These are phyloP conservation scores for Pseudogymnoascus sp. DNA, from an alignment of 2,329 filamentous ascomycete species.

Conservation along the genomic window DNA sequence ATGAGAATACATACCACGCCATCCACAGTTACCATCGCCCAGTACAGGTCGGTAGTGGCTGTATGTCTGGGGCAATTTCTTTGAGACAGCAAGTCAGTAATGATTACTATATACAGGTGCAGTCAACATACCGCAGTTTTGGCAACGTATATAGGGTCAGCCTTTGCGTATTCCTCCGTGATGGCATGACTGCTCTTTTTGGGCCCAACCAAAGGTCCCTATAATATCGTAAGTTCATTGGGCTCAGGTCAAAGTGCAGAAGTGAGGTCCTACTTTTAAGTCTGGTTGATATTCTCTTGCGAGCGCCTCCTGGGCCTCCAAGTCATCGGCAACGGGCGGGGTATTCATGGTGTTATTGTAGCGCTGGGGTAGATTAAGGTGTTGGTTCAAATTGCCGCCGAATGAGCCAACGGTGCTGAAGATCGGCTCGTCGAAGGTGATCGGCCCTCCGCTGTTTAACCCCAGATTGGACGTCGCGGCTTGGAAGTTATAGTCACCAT, in stretches of 20 bases:
- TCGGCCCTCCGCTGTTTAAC: constrained; percentile 4
- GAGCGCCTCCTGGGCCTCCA: constrained; percentile 49
- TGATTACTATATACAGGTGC: background rate
- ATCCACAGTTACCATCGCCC: constrained; percentile 94
- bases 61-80: constrained; percentile 77
- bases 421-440: constrained; percentile 10
- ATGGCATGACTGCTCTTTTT: constrained; percentile 71
- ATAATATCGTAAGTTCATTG: constrained; percentile 26
- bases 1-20: constrained; percentile 66
- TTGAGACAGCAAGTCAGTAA: constrained; percentile 12
- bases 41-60: constrained; percentile 80
- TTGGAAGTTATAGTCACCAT: background rate
- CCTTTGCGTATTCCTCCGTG: constrained; percentile 77
- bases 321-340: constrained; percentile 15
- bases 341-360: constrained; percentile 21
- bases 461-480: background rate
- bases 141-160: constrained; percentile 73
- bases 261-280: constrained; percentile 40
- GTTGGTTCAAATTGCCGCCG: background rate
- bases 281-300: constrained; percentile 51
- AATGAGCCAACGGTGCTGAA: constrained; percentile 8
- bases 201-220: constrained; percentile 79
- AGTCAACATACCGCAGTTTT: constrained; percentile 71
- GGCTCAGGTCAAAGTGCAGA: background rate
- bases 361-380: background rate